Conservation (phyloP, 495 filamentous ascomycete species). For the Hyphodiscus hymeniophilus region DNA sequence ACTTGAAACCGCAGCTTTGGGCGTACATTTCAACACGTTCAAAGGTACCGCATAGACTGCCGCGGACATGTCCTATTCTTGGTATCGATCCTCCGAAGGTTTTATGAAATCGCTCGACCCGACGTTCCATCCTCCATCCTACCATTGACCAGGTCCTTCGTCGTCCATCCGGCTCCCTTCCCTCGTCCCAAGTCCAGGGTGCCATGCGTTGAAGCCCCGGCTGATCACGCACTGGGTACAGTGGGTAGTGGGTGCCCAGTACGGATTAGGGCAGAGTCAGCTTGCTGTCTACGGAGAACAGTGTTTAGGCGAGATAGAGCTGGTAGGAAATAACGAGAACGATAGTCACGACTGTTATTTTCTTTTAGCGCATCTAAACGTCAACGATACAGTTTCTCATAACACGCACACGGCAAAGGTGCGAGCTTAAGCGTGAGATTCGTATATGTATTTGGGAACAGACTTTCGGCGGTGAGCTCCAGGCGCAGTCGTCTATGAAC, state of each 20-base stretch:
- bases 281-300: no score
- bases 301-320: no score
- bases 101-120: not conserved
- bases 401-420: no score
- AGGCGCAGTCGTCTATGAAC: not conserved
- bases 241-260: no score
- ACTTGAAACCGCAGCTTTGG: not conserved
- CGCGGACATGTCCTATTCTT: not conserved
- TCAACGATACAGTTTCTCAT: no score
- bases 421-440: no score
- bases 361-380: no score
- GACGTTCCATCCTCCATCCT: not conserved
- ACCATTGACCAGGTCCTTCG: not conserved
- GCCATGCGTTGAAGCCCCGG: slow-evolving; percentile 5
- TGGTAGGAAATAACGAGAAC: no score
- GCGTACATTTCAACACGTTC: not conserved
- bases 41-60: not conserved
- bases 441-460: no score
- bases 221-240: not conserved
- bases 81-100: no score
- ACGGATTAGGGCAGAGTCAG: no score
- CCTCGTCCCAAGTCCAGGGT: slow-evolving; percentile 10
- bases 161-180: slow-evolving; percentile 9
- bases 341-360: no score
- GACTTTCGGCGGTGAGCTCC: not conserved